Evolutionary conservation across 768 basidiomycete species (phyloP).

Genomic region (Pleurotus eryngii): DNA sequence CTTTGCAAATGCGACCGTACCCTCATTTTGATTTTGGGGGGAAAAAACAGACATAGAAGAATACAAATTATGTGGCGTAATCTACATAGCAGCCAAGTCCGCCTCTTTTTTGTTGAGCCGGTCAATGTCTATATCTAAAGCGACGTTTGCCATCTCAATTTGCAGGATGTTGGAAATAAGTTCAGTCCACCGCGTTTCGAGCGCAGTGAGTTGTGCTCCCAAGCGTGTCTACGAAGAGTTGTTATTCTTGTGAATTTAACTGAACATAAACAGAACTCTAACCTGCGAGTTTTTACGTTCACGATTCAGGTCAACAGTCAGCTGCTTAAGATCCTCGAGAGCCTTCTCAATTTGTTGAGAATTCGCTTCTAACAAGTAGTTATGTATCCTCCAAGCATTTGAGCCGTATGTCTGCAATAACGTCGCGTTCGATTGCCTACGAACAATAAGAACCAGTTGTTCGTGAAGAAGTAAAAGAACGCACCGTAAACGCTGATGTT

Average conservation of each 20-base stretch:
- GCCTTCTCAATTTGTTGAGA: slow-evolving; percentile 68
- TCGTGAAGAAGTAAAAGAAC: slow-evolving; percentile 17
- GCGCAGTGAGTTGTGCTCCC: slow-evolving; percentile 72
- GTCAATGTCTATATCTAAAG: slow-evolving; percentile 78
- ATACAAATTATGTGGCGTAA: not conserved
- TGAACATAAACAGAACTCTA: slow-evolving; percentile 12
- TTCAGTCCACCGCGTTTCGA: slow-evolving; percentile 92
- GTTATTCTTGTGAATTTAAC: slow-evolving; percentile 1
- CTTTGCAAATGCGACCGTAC: too few relatives aligned
- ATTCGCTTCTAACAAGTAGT: slow-evolving; percentile 79
- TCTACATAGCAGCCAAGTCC: slow-evolving; percentile 44
- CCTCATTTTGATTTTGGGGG: too few relatives aligned
- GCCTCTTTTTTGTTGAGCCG: slow-evolving; percentile 55
- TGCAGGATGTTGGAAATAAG: slow-evolving; percentile 87
- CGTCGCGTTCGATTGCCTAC: slow-evolving; percentile 78
- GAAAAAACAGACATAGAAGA: not conserved
- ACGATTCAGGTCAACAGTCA: slow-evolving; percentile 84
- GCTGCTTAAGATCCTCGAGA: slow-evolving; percentile 73
- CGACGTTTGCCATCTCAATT: slow-evolving; percentile 92
- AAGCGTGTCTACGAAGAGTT: slow-evolving; percentile 54
- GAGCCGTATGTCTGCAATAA: slow-evolving; percentile 83
- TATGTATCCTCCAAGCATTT: slow-evolving; percentile 91
- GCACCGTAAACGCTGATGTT: slow-evolving; percentile 81
- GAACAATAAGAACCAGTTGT: slow-evolving; percentile 7
- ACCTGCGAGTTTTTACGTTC: slow-evolving; percentile 87